Evolutionary conservation across 2,329 filamentous ascomycete species (phyloP), one percentile per base, ranked within the genome.

Genomic region (Trichophyton rubrum): DNA sequence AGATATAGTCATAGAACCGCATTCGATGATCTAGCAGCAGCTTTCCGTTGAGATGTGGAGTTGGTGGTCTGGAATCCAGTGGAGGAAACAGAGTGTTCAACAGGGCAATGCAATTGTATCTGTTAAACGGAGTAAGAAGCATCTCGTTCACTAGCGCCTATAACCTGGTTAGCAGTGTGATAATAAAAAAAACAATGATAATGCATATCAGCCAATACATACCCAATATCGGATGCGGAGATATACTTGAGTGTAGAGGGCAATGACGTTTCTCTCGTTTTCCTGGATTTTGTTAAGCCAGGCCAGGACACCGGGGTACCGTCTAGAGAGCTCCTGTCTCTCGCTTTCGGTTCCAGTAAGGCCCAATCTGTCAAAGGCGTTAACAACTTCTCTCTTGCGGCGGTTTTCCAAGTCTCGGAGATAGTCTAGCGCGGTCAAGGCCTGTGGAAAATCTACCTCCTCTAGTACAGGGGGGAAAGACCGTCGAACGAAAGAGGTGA

Each of bases 71-170:
- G 11, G 72, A 70, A 49, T 76, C 74, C 47, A 80, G 75, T 1
- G 84, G 83, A 6, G 84, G 84, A 64, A 85, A 83, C 33, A 87
- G 75, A 8, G 84, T 86, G 72, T 87, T 87, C 58, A 87, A 79
- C 79, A 87, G 84, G 59, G 82, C 84, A 64, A 85, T 77, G 68
- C 84, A 85, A 68, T 85, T 86, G 66, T 80, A 77, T 69, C 84
- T 85, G 74, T 83, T 82, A 71, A 84, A 85, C 0, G 83, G 82
- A 35, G 78, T 74, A 33, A 85, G 74, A 27, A 82, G 80, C 66
- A 87, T 78, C 66, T 86, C 84, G 66, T 86, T 85, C 70, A 86
- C 80, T 68, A 87, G 72, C 62, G 83, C 81, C 81, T 83, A 62
- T 13, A 49, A 24, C n/a, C 13, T n/a, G 43, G 17, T 56, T n/a